Evolutionary conservation across 371 early-diverging fungal genomes (phyloP), one percentile per base, ranked within the genome.

Genomic region (Mucor piriformis): DNA sequence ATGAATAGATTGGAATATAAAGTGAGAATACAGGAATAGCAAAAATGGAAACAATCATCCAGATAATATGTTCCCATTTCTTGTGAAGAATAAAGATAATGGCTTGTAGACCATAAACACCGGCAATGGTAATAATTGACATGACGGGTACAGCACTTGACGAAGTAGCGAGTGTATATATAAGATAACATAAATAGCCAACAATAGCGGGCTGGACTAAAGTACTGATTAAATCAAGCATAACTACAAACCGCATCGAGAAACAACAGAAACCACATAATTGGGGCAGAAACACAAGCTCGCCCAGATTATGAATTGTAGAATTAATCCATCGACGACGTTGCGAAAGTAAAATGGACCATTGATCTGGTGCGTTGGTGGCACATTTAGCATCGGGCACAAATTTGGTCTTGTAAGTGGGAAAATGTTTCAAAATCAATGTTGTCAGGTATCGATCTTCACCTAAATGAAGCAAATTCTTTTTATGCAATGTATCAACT

Each of bases 321-420:
- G 96, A 96, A 74, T 99, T 99, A 65, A 99, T 99, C 99, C 99
- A 99, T 48, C 99, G 85, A 69, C 99, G 90, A 62, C 99, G 89
- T 70, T 99, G 99, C 3, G 98, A 98, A 23, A 99, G 70, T 44
- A 99, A 80, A 5, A 99, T 91, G 27, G 83, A 78, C 88, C 97
- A 99, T 61, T 82, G 85, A 59, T 96, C 98, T 2, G 99, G 99
- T 3, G 96, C 99, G 50, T 86, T 88, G 18, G 99, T 99, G 56
- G 87, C 85, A 73, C 99, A 99, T 65, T 89, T 84, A 6, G 99
- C 99, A 57, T 94, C 92, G 3, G 97, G 88, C 1, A 95, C 92
- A 82, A 99, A 99, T 63, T 93, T 93, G 59, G 95, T 92, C 76
- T 97, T 97, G 83, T 89, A 87, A 67, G 87, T 88, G 8, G 99